These are phyloP conservation scores for Anisogramma anomala DNA, from an alignment of 2,329 filamentous ascomycete genomes.

Conservation along the genomic window DNA sequence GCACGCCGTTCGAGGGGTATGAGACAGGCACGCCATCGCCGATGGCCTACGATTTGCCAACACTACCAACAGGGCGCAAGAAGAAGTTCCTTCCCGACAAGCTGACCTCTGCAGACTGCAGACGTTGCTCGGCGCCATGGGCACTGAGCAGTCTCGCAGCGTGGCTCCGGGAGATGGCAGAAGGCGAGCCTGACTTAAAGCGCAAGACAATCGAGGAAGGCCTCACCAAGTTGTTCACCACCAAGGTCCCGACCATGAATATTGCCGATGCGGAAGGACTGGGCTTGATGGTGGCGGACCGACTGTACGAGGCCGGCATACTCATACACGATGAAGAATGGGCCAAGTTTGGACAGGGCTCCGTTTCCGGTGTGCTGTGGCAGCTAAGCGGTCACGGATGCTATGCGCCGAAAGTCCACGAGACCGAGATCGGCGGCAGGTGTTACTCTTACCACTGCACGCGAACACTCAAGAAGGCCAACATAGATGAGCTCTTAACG, in stretches of 20 bases:
- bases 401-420: slow-evolving; percentile 76
- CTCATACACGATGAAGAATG: slow-evolving; percentile 88
- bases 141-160: slow-evolving; percentile 74
- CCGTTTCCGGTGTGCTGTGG: slow-evolving; percentile 80
- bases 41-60: slow-evolving; percentile 70
- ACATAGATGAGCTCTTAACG: slow-evolving; percentile 61
- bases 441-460: slow-evolving; percentile 95
- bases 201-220: slow-evolving; percentile 78
- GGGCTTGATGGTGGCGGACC: slow-evolving; percentile 61
- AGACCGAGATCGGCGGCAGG: slow-evolving; percentile 54
- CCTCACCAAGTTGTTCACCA: slow-evolving; percentile 76
- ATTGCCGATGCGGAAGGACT: slow-evolving; percentile 89
- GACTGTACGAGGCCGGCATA: slow-evolving; percentile 69
- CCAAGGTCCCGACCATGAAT: slow-evolving; percentile 97
- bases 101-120: slow-evolving; percentile 68
- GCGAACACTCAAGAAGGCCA: slow-evolving; percentile 87
- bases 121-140: slow-evolving; percentile 82
- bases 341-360: slow-evolving; percentile 79
- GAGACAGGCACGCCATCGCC: slow-evolving; percentile 41
- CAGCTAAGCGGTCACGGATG: slow-evolving; percentile 87
- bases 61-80: slow-evolving; percentile 65
- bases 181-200: slow-evolving; percentile 80
- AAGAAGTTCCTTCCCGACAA: slow-evolving; percentile 80
- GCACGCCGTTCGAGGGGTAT: slow-evolving; percentile 43
- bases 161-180: slow-evolving; percentile 82